These are phyloP conservation scores for Tetrahymena borealis DNA, from an alignment of 73 alveolate species.

Conservation along the genomic window DNA sequence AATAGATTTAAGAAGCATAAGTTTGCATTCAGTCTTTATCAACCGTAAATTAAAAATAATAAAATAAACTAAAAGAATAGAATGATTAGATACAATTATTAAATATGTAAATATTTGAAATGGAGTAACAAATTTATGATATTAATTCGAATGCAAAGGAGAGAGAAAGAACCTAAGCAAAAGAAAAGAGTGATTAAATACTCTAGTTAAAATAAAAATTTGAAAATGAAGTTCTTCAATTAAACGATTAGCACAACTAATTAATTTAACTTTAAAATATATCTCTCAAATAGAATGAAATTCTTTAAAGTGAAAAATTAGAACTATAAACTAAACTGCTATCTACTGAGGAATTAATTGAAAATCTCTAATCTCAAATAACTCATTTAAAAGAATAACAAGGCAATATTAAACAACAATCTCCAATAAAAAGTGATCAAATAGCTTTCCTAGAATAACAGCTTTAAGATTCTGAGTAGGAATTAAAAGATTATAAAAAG, in stretches of 20 bases:
- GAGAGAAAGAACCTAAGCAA: neutral
- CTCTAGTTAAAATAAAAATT: neutral
- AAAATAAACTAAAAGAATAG: neutral
- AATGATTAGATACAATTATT: neutral
- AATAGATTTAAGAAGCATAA: neutral
- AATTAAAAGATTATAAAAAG: too few relatives aligned
- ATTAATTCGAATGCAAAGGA: neutral
- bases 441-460: too few relatives aligned
- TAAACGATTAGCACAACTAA: neutral
- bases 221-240: neutral
- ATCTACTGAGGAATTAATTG: too few relatives aligned
- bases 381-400: too few relatives aligned
- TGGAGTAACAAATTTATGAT: neutral
- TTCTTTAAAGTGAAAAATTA: neutral
- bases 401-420: too few relatives aligned
- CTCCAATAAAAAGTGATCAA: too few relatives aligned
- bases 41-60: neutral
- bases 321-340: neutral
- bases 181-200: neutral
- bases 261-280: neutral
- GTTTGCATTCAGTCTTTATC: neutral
- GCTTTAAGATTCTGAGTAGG: too few relatives aligned
- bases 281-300: neutral
- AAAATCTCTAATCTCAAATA: too few relatives aligned
- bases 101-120: neutral